Evolutionary conservation across 257 asterid genomes (phyloP).

Genomic region (Eustoma russellianum): DNA sequence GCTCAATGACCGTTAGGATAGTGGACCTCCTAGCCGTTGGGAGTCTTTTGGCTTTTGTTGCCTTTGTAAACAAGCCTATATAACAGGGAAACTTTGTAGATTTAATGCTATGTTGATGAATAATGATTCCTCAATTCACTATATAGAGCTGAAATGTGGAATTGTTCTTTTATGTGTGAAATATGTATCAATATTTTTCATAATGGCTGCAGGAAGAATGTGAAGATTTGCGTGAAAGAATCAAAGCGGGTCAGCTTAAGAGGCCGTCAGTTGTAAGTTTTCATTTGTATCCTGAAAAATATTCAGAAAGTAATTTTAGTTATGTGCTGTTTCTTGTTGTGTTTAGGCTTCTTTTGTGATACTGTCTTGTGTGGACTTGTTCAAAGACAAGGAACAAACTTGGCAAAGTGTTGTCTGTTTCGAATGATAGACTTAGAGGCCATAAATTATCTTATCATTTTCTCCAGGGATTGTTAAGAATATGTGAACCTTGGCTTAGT

Average conservation of each 20-base stretch:
- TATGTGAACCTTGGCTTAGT: background rate
- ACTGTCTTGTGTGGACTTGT: slow-evolving; percentile 1
- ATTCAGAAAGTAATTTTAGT: background rate
- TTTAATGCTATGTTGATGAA: too few species aligned
- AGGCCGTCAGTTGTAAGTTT: slow-evolving; percentile 58
- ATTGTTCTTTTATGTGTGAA: too few species aligned
- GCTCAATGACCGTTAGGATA: too few species aligned
- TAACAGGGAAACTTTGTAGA: too few species aligned
- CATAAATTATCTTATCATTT: background rate
- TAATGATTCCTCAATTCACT: slow-evolving; percentile 9
- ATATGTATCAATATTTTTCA: slow-evolving; percentile 11
- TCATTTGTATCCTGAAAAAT: slow-evolving; percentile 7
- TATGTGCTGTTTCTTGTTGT: background rate
- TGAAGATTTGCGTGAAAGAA: slow-evolving; percentile 57
- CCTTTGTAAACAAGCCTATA: too few species aligned
- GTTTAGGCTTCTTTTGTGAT: background rate
- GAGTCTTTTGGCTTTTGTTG: too few species aligned
- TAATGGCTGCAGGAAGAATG: slow-evolving; percentile 66
- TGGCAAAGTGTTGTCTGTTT: too few species aligned
- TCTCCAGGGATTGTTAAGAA: background rate
- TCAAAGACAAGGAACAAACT: background rate
- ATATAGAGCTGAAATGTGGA: background rate
- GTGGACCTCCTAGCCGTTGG: too few species aligned
- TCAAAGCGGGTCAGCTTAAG: slow-evolving; percentile 57
- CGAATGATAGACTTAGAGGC: background rate